Evolutionary conservation across 2,329 filamentous ascomycete genomes (phyloP), one percentile per base, ranked within the genome.

Genomic region (Gnomoniopsis smithogilvyi): DNA sequence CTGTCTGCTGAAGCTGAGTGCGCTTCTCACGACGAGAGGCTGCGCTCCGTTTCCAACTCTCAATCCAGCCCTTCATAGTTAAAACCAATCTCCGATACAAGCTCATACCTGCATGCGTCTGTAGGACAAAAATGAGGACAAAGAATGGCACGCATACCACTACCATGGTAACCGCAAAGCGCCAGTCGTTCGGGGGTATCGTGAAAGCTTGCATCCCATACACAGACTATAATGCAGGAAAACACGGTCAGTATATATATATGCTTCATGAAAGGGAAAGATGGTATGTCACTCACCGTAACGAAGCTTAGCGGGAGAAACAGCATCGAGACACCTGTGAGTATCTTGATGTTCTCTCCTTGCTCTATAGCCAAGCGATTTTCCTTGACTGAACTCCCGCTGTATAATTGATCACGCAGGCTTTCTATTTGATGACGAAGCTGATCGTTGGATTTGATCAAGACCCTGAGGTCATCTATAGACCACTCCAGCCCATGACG

Each of bases 241-340:
- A 21, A 34, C n/a, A n/a, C n/a, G 22, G 26, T 49, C 43, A 49
- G 34, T 26, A 30, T n/a, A 17, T n/a, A 8, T 8, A 46, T 3
- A 12, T 54, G 1, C 61, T 55, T 56, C 51, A 33, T 26, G 1
- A 14, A 2, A n/a, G 11, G 11, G 2, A 2, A 22, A n/a, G 26
- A 19, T 3, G 19, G 19, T 15, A 21, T 12, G 21, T 8, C 26
- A 3, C 74, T 63, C 55, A 77, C 76, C 15, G 83, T 86, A 7
- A 85, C 83, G 66, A 87, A 86, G 0, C 82, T 86, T 22, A 86
- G 70, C 2, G 84, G 84, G 21, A 87, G 73, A 67, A 86, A 86
- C 63, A 87, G 78, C 67, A 87, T 80, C 50, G 80, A 83, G 38
- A 86, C 83, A 51, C 85, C 76, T 4, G 84, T 87, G 50, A 87